Evolutionary conservation across 2,329 filamentous ascomycete species (phyloP).

Genomic region (Sporothrix protearum): DNA sequence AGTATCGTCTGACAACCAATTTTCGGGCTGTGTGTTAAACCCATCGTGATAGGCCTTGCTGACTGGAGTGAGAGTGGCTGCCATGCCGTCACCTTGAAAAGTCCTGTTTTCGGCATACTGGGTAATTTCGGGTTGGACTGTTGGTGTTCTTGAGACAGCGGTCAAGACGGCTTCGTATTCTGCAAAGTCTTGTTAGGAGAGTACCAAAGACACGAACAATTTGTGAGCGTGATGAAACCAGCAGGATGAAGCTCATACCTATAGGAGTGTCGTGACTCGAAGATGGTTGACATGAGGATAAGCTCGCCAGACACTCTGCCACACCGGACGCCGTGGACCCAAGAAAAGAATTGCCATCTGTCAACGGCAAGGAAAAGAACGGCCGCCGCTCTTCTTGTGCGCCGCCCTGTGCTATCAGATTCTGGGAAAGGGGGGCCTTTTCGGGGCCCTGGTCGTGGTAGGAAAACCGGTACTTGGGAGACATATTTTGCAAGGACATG

Average conservation of each 20-base stretch:
- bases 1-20: conserved; percentile 35
- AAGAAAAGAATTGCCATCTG: conserved; percentile 12
- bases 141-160: neutral
- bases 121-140: conserved; percentile 28
- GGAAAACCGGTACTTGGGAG: conserved; percentile 29
- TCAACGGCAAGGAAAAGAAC: conserved; percentile 25
- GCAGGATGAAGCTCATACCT: conserved; percentile 32
- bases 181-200: conserved; percentile 21
- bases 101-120: conserved; percentile 32
- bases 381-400: conserved; percentile 23
- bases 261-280: conserved; percentile 35
- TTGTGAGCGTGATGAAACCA: neutral
- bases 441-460: conserved; percentile 32
- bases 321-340: conserved; percentile 16
- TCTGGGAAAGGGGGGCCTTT: conserved; percentile 18
- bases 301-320: conserved; percentile 28
- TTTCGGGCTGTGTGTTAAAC: conserved; percentile 32
- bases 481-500: conserved; percentile 32
- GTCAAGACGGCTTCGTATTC: conserved; percentile 37
- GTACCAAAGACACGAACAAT: neutral
- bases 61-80: conserved; percentile 28
- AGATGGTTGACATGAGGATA: conserved; percentile 39
- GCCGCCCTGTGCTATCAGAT: neutral
- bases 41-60: conserved; percentile 28
- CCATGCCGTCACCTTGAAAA: conserved; percentile 34